phyloP scores from a whole-genome alignment of 2,329 filamentous ascomycete species.

The Pseudofabraea citricarpa region DNA sequence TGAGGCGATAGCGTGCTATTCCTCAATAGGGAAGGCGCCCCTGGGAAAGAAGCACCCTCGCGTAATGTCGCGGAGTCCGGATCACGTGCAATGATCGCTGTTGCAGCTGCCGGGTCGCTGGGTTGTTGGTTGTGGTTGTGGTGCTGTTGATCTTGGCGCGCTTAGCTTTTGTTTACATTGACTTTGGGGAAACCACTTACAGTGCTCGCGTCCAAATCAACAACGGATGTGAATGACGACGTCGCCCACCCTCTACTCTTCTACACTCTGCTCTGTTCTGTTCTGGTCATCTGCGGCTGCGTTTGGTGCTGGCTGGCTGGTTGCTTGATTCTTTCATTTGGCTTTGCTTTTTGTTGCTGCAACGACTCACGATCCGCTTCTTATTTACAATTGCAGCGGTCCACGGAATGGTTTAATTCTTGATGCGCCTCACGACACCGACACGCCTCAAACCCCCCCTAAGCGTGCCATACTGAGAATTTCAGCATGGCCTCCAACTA shows the following conservation, averaged over 20 bases:
- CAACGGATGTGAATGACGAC: neutral
- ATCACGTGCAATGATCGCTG: too few relatives aligned
- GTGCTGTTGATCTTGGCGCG: conserved; percentile 1
- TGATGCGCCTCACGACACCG: neutral
- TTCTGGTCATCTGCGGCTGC: too few relatives aligned
- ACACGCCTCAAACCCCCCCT: conserved; percentile 2
- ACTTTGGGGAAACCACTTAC: neutral
- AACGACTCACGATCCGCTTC: neutral
- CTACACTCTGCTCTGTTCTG: too few relatives aligned
- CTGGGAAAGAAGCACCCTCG: too few relatives aligned
- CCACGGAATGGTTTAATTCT: too few relatives aligned
- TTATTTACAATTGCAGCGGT: too few relatives aligned
- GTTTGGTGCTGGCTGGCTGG: too few relatives aligned
- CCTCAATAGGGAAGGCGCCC: too few relatives aligned
- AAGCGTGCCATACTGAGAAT: conserved; percentile 11
- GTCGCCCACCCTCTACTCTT: neutral
- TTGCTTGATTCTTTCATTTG: neutral
- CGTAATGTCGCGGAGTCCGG: too few relatives aligned
- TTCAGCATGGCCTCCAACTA: conserved; percentile 50
- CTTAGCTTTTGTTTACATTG: conserved; percentile 1
- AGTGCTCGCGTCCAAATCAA: neutral
- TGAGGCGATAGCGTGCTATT: too few relatives aligned
- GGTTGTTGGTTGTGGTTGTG: neutral
- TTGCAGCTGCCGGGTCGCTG: too few relatives aligned
- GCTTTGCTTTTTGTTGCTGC: neutral